A percentile compares a stretch with the other conserved stretches of the same genome.
These are phyloP conservation scores for Dimocarpus longan DNA, from an alignment of 345 rosid genomes.

Conservation along the genomic window DNA sequence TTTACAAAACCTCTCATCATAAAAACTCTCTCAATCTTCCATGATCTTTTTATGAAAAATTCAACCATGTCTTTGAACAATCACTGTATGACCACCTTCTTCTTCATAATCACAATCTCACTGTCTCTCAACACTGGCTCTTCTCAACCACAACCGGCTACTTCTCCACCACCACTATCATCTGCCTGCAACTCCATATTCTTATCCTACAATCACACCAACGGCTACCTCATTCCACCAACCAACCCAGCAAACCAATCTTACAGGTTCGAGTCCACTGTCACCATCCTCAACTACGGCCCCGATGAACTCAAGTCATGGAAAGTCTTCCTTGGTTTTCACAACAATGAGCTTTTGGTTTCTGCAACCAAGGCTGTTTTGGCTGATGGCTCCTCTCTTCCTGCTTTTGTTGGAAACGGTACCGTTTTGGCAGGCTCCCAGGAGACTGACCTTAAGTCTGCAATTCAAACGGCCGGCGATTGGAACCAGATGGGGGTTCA, in stretches of 20 bases:
- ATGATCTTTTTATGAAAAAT: not conserved
- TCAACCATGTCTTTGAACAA: constrained; percentile 7
- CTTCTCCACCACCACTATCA: constrained; percentile 23
- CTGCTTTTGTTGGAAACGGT: constrained; percentile 74
- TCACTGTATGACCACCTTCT: not conserved
- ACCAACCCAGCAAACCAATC: constrained; percentile 62
- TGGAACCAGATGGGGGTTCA: constrained; percentile 63
- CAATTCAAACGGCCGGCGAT: constrained; percentile 90
- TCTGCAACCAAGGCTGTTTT: constrained; percentile 73
- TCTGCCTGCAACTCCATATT: constrained; percentile 68
- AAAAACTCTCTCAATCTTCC: not conserved
- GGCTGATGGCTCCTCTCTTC: constrained; percentile 65
- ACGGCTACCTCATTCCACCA: constrained; percentile 60
- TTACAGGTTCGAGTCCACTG: constrained; percentile 77
- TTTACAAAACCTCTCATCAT: not conserved
- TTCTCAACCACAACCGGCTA: constrained; percentile 16
- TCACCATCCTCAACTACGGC: constrained; percentile 73
- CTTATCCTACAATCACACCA: constrained; percentile 54
- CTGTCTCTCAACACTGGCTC: not conserved
- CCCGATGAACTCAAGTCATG: constrained; percentile 70
- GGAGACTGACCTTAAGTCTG: constrained; percentile 66
- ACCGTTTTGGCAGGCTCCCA: constrained; percentile 80
- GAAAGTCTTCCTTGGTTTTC: constrained; percentile 70
- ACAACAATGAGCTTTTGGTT: constrained; percentile 67
- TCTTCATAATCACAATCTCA: not conserved